Percentiles rank a stretch among this genome's conserved stretches.
phyloP scores from a whole-genome alignment of 2,329 filamentous ascomycete species.

The Alternaria sp. region DNA sequence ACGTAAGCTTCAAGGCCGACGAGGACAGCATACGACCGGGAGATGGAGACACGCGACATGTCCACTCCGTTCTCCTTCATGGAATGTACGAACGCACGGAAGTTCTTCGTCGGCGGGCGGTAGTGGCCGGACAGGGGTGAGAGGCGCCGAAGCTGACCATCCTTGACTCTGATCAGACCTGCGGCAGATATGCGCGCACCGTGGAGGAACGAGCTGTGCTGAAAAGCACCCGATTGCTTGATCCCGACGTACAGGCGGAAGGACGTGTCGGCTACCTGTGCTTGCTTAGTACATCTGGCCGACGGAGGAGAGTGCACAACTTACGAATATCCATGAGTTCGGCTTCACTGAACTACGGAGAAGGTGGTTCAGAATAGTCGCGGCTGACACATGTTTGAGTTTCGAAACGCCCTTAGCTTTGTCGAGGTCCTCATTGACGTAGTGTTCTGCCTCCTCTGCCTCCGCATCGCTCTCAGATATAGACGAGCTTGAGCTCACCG shows the following conservation, averaged over 20 bases:
- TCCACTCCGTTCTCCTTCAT: conserved; percentile 78
- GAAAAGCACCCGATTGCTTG: conserved; percentile 86
- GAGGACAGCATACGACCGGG: conserved; percentile 80
- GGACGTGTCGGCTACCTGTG: conserved; percentile 73
- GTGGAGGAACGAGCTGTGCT: conserved; percentile 88
- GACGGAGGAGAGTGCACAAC: conserved; percentile 12
- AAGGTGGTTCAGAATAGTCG: conserved; percentile 78
- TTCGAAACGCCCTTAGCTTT: conserved; percentile 66
- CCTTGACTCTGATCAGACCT: conserved; percentile 82
- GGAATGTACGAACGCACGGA: conserved; percentile 77
- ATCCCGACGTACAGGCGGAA: conserved; percentile 89
- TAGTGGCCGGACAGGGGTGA: conserved; percentile 79
- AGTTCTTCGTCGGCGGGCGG: conserved; percentile 81
- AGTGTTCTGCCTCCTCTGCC: conserved; percentile 66
- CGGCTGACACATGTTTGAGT: conserved; percentile 70
- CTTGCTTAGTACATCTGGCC: not conserved
- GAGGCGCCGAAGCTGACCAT: conserved; percentile 76
- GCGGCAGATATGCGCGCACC: conserved; percentile 82
- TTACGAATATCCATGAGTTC: conserved; percentile 89
- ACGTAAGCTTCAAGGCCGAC: conserved; percentile 83
- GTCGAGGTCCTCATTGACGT: conserved; percentile 68
- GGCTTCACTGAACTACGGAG: conserved; percentile 80
- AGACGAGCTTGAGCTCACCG: conserved; percentile 43
- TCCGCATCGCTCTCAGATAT: conserved; percentile 63
- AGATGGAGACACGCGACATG: conserved; percentile 78